Conservation (phyloP, 768 basidiomycete species). For the Suillus americanus region DNA sequence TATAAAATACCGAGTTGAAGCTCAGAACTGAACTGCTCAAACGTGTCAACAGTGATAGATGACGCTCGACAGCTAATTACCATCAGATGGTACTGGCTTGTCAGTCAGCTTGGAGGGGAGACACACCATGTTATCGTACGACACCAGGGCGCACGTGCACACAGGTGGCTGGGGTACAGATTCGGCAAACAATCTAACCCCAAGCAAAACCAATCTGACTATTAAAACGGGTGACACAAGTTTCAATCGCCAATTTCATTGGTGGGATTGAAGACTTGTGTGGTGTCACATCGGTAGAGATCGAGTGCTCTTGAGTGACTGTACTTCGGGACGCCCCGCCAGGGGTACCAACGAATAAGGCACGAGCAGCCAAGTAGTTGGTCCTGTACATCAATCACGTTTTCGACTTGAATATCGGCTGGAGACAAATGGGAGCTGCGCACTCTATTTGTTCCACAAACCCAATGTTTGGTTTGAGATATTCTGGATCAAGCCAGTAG, state of each 20-base stretch:
- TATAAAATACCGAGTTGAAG: background rate
- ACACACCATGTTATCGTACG: constrained; percentile 17
- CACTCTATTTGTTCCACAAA: background rate
- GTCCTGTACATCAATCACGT: background rate
- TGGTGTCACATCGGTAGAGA: background rate
- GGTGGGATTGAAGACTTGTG: background rate
- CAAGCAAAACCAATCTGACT: background rate
- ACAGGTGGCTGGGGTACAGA: background rate
- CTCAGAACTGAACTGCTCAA: background rate
- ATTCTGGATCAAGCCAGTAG: background rate
- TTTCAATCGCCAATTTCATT: background rate
- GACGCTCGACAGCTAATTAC: constrained; percentile 10
- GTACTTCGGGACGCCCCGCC: background rate
- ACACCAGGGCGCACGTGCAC: background rate
- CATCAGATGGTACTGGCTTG: constrained; percentile 14
- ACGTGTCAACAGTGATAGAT: constrained; percentile 8
- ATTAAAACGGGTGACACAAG: background rate
- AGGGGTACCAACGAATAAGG: background rate
- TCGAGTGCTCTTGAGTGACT: background rate
- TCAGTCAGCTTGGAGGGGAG: background rate
- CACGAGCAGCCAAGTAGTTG: background rate
- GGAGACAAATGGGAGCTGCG: background rate
- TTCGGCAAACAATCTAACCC: background rate
- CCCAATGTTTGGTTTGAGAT: background rate
- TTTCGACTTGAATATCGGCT: background rate